A percentile compares a stretch with the other conserved stretches of the same genome.
These are phyloP conservation scores for Phoenix dactylifera DNA, from an alignment of 176 grass and related monocot species.

Conservation along the genomic window DNA sequence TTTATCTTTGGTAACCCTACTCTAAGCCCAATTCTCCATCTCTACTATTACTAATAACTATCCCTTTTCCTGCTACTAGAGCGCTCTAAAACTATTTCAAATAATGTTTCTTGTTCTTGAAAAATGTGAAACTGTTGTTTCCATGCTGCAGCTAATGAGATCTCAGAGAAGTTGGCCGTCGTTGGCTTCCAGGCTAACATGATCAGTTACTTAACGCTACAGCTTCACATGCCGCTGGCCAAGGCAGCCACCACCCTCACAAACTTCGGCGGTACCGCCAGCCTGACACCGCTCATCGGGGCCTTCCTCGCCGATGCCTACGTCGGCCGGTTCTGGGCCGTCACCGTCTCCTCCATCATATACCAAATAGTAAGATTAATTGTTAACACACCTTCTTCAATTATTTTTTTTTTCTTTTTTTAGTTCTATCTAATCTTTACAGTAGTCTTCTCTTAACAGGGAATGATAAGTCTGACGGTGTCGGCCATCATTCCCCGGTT, in stretches of 20 bases:
- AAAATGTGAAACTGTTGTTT: background rate
- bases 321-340: slow-evolving; percentile 74
- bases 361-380: slow-evolving; percentile 50
- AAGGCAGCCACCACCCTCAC: slow-evolving; percentile 84
- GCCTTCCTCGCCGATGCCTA: slow-evolving; percentile 76
- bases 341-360: slow-evolving; percentile 46
- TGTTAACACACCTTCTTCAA: background rate
- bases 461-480: slow-evolving; percentile 61
- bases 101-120: too few relatives aligned
- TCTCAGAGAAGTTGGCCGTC: slow-evolving; percentile 77
- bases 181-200: slow-evolving; percentile 76
- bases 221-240: slow-evolving; percentile 65
- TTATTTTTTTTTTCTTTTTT: background rate
- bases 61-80: too few relatives aligned
- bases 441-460: slow-evolving; percentile 15
- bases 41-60: background rate
- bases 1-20: slow-evolving; percentile 61
- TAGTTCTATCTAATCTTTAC: background rate
- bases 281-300: slow-evolving; percentile 59
- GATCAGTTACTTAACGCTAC: slow-evolving; percentile 67
- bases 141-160: slow-evolving; percentile 50
- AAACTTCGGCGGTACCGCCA: slow-evolving; percentile 63
- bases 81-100: background rate
- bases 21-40: background rate
- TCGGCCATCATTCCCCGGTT: slow-evolving; percentile 55